Conservation (phyloP, 495 filamentous ascomycete genomes). For the Umbilicaria muhlenbergii region DNA sequence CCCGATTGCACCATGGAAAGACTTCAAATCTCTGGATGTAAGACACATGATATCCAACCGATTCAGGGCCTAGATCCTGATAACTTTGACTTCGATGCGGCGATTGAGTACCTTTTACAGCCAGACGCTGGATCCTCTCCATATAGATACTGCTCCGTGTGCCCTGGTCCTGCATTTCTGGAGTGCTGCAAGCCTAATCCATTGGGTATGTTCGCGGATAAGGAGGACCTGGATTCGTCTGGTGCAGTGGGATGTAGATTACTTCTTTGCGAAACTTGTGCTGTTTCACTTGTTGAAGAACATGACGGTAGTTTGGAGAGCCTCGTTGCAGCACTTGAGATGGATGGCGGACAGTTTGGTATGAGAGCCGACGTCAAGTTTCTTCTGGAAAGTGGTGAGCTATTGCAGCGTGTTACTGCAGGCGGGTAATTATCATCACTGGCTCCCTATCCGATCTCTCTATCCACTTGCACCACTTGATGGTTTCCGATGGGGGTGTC, state of each 20-base stretch:
- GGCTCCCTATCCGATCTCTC: no score
- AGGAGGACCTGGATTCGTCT: slow-evolving; percentile 2
- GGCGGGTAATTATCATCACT: no score
- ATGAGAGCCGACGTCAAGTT: slow-evolving; percentile 25
- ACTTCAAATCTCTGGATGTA: slow-evolving; percentile 18
- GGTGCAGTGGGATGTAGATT: slow-evolving; percentile 24
- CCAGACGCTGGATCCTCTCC: slow-evolving; percentile 2
- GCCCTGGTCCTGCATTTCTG: slow-evolving; percentile 22
- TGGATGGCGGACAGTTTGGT: slow-evolving; percentile 12
- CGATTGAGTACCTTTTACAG: slow-evolving; percentile 12
- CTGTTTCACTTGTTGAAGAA: slow-evolving; percentile 10
- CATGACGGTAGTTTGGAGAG: slow-evolving; percentile 16
- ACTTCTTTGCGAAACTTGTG: slow-evolving; percentile 23
- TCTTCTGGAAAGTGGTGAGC: slow-evolving; percentile 9
- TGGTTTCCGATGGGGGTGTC: no score
- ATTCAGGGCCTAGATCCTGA: slow-evolving; percentile 9
- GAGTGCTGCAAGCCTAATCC: slow-evolving; percentile 14
- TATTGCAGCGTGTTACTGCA: neutral
- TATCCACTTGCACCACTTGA: no score
- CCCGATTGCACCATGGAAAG: slow-evolving; percentile 19
- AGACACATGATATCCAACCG: slow-evolving; percentile 15
- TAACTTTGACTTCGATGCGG: slow-evolving; percentile 13
- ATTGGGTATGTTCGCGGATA: neutral
- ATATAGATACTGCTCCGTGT: slow-evolving; percentile 26
- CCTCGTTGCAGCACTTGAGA: slow-evolving; percentile 12